phyloP scores from a whole-genome alignment of 2,329 filamentous ascomycete genomes.

The Phialophora expanda region DNA sequence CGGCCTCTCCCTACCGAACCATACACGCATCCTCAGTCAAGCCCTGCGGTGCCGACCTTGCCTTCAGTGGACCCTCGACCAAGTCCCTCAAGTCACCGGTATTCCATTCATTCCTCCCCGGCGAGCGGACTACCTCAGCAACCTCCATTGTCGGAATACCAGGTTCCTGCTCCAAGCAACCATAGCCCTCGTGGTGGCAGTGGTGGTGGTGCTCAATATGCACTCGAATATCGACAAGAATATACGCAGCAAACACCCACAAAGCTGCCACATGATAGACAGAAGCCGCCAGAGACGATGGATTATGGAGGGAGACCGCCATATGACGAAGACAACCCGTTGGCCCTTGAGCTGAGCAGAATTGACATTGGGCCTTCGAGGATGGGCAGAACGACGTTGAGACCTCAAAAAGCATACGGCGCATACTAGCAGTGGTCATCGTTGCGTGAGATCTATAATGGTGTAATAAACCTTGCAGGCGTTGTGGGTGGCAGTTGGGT shows the following conservation, averaged over 20 bases:
- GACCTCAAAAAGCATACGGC: slow-evolving; percentile 30
- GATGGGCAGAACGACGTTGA: slow-evolving; percentile 31
- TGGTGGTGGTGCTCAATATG: not conserved
- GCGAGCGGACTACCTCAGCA: slow-evolving; percentile 20
- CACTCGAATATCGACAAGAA: slow-evolving; percentile 28
- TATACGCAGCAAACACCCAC: slow-evolving; percentile 35
- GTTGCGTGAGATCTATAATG: not conserved
- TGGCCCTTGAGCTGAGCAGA: slow-evolving; percentile 63
- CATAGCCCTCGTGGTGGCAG: slow-evolving; percentile 26
- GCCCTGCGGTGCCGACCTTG: slow-evolving; percentile 27
- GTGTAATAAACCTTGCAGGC: not conserved
- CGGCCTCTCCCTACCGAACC: slow-evolving; percentile 38
- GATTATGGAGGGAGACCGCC: slow-evolving; percentile 6
- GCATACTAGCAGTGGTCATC: slow-evolving; percentile 28
- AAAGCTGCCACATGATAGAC: slow-evolving; percentile 23
- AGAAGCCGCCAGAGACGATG: not conserved
- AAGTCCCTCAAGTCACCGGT: slow-evolving; percentile 25
- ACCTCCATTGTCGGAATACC: slow-evolving; percentile 37
- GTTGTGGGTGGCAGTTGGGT: not conserved
- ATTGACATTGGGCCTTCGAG: slow-evolving; percentile 54
- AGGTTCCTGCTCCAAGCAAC: slow-evolving; percentile 29
- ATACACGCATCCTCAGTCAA: slow-evolving; percentile 36
- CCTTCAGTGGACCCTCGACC: slow-evolving; percentile 19
- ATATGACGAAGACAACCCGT: slow-evolving; percentile 48
- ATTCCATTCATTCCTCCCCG: slow-evolving; percentile 30